Conservation (phyloP, 2,329 filamentous ascomycete species). For the Pseudogymnoascus sp. region DNA sequence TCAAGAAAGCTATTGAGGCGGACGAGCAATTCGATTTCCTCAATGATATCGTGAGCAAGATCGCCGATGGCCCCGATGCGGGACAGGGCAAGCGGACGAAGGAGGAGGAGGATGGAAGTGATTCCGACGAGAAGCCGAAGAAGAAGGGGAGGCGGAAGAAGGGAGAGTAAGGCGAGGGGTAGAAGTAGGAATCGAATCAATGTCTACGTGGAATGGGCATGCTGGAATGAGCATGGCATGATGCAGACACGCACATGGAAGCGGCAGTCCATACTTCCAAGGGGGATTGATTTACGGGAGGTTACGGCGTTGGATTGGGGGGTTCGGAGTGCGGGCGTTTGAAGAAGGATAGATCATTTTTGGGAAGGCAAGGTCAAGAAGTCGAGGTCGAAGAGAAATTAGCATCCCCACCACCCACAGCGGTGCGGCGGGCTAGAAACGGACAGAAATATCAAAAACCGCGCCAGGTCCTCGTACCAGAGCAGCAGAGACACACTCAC, state of each 20-base stretch:
- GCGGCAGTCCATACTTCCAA: background rate
- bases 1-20: slow-evolving; percentile 81
- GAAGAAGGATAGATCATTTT: background rate
- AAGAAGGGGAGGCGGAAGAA: slow-evolving; percentile 23
- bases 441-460: slow-evolving; percentile 5
- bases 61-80: slow-evolving; percentile 46
- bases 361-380: background rate
- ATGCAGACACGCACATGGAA: background rate
- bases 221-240: background rate
- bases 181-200: background rate
- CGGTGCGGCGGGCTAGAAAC: background rate
- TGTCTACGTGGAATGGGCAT: background rate
- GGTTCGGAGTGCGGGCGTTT: background rate
- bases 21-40: slow-evolving; percentile 95
- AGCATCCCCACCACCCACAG: background rate
- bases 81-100: slow-evolving; percentile 22
- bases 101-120: slow-evolving; percentile 19
- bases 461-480: background rate
- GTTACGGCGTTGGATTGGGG: background rate
- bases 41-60: slow-evolving; percentile 78
- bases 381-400: background rate
- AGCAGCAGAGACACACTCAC: background rate
- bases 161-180: slow-evolving; percentile 3
- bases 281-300: background rate
- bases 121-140: slow-evolving; percentile 23